Base-by-base conservation (phyloP, 179 eudicot genomes). In the Gypsophila paniculata region DNA sequence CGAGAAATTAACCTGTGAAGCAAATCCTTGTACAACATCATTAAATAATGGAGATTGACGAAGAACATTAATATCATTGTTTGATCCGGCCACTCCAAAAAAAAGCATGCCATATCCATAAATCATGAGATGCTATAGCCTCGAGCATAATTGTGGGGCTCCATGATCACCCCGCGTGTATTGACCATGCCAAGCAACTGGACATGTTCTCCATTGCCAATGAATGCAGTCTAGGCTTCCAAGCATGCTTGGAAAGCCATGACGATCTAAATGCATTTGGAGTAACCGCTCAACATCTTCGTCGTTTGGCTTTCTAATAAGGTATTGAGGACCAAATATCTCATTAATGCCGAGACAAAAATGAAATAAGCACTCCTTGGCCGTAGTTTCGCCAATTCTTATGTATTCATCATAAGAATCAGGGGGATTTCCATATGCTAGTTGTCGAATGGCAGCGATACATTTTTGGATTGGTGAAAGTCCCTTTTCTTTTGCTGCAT, bases 41-140 rank as follows among this genome's bases (percentile, higher is more conserved):
- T 58, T 58, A 32, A 58, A 58, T 9, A 25, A 23, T 23, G 62
- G 34, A 8, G 62, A 58, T 58, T 36, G 7, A 36, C 42, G 42
- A 7, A 36, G 42, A 36, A 36, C 42, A 7, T 36, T 2, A 36
- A 36, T 58, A 13, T 58, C 62, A 12, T 58, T 58, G 14, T 58
- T 58, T 21, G 29, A 22, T 4, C 62, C 62, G 3, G 62, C 32
- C 14, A 58, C 62, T 0, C 62, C 32, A n/a, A n/a, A 58, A 21
- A 58, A 58, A 58, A 21, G 62, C 62, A 58, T 58, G 62, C 34
- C 62, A 21, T 21, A 58, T 58, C 62, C 62, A 58, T 58, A 58
- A 58, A 58, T 58, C 62, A 3, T 58, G 14, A 5, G 34, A 58
- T 2, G 62, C 62, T 1, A 58, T 32, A 21, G 11, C 62, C 22